phyloP scores from a whole-genome alignment of 129 eudicot genomes.

The Pseudognaphalium luteoalbum region DNA sequence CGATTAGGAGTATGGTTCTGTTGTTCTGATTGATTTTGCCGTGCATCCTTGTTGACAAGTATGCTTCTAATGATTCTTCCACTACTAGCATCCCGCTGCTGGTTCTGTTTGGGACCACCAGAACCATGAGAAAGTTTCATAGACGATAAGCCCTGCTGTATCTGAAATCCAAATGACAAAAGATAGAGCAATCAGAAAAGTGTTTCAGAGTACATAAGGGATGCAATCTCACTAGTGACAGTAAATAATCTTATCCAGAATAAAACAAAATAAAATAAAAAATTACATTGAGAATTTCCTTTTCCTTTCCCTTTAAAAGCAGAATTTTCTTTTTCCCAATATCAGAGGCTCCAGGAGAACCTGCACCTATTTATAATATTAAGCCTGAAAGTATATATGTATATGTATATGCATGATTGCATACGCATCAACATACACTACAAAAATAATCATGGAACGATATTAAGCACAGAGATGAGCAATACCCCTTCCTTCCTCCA shows the following conservation, averaged over 20 bases:
- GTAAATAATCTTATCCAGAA: not conserved
- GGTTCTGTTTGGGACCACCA: conserved; percentile 50
- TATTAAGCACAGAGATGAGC: conserved; percentile 8
- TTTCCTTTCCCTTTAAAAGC: conserved; percentile 89
- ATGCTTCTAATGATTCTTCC: conserved; percentile 83
- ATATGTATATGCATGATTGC: not conserved
- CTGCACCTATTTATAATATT: conserved; percentile 34
- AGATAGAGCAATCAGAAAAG: not conserved
- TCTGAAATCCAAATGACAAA: conserved; percentile 34
- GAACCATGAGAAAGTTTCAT: conserved; percentile 39
- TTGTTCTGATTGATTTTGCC: conserved; percentile 57
- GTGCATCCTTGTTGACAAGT: conserved; percentile 65
- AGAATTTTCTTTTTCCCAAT: conserved; percentile 75
- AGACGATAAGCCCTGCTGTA: conserved; percentile 47
- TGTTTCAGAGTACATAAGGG: not conserved
- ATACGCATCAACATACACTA: not conserved
- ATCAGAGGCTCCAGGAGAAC: conserved; percentile 42
- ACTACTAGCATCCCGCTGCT: conserved; percentile 59
- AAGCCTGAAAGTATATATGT: not conserved
- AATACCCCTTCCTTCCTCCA: conserved; percentile 59
- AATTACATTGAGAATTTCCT: conserved; percentile 70
- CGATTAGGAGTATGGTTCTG: conserved; percentile 39
- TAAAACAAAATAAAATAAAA: not conserved
- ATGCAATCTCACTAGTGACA: not conserved
- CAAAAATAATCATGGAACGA: not conserved